Base-by-base conservation (phyloP, 768 basidiomycete species). In the Boletus rubroflammeus region DNA sequence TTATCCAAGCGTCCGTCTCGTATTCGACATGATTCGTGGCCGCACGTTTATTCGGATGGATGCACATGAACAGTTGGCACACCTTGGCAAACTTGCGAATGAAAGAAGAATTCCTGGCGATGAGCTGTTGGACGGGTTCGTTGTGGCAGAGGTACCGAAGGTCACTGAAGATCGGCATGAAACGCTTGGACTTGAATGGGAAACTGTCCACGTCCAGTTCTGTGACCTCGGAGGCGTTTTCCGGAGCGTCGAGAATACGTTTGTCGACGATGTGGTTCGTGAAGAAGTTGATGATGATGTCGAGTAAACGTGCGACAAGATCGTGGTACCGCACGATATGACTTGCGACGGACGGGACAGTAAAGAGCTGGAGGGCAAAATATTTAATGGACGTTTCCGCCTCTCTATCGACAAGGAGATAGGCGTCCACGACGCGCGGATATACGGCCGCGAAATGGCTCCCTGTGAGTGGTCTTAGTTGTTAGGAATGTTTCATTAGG, bases 1-100 rank as follows among this genome's bases (percentile, higher is more conserved):
- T 90, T 57, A 97, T 92, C 96, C 95, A 97, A 19, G 88, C 88
- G 60, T 99, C 97, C 29, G 89, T 88, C 74, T 99, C 97, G 73
- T 90, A 99, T 70, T 98, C 96, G 62, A 99, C 84, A 62, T 98
- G 97, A 48, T 76, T 86, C 28, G 81, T 79, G 6, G 78, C 83
- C 19, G 88, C 92, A 17, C 96, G 83, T 61, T 86, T 85, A 70
- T 94, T 93, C 2, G 94, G 87, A 65, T 96, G 94, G 65, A 98
- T 80, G 59, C 90, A 92, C 83, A 92, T 90, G 77, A 98, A 99
- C 41, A 98, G 75, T 59, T 87, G 83, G 70, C 94, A 88, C 7
- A 92, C 87, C 51, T 81, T 76, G 10, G 86, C 80, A 58, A 95
- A 88, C 48, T 86, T 81, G 35, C 75, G 68, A 64, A 95, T 84